phyloP scores from a whole-genome alignment of 257 asterid species.

The Lycium barbarum region DNA sequence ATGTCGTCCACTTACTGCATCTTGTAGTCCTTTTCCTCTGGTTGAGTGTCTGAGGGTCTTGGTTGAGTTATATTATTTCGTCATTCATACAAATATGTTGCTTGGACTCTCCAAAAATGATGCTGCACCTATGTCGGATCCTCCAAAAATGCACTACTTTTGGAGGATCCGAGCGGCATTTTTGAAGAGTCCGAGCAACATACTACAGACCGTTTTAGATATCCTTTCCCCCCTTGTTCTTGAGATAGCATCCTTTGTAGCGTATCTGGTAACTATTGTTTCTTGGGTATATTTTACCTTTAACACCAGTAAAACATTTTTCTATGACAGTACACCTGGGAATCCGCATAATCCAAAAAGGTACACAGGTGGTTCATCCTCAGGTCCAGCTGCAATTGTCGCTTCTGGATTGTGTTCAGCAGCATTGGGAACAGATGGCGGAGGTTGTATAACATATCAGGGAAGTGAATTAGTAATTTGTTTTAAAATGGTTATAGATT shows the following conservation, averaged over 20 bases:
- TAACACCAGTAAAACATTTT: neutral
- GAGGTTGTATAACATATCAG: conserved; percentile 72
- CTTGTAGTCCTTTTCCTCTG: conserved; percentile 10
- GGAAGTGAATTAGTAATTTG: conserved; percentile 30
- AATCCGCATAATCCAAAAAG: conserved; percentile 96
- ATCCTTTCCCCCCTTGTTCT: neutral
- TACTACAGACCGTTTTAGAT: neutral
- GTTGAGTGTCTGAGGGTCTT: neutral
- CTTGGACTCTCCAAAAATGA: too few relatives aligned
- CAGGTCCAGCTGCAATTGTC: conserved; percentile 98
- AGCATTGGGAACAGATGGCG: conserved; percentile 98
- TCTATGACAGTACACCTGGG: conserved; percentile 78
- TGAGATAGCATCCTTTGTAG: neutral
- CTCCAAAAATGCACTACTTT: too few relatives aligned
- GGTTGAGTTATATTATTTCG: neutral
- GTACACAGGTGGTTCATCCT: conserved; percentile 98
- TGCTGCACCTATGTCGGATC: too few relatives aligned
- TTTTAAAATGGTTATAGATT: conserved; percentile 2
- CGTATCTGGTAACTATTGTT: conserved; percentile 1
- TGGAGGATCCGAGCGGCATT: too few relatives aligned
- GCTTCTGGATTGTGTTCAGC: conserved; percentile 97
- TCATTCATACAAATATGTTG: too few relatives aligned
- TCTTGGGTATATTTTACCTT: conserved; percentile 17
- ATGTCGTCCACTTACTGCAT: neutral
- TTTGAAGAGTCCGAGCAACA: too few relatives aligned